A percentile compares a stretch with the other conserved stretches of the same genome.
These are phyloP conservation scores for Kodamaea kaohsiungensis DNA, from an alignment of 805 yeast species.

Conservation along the genomic window DNA sequence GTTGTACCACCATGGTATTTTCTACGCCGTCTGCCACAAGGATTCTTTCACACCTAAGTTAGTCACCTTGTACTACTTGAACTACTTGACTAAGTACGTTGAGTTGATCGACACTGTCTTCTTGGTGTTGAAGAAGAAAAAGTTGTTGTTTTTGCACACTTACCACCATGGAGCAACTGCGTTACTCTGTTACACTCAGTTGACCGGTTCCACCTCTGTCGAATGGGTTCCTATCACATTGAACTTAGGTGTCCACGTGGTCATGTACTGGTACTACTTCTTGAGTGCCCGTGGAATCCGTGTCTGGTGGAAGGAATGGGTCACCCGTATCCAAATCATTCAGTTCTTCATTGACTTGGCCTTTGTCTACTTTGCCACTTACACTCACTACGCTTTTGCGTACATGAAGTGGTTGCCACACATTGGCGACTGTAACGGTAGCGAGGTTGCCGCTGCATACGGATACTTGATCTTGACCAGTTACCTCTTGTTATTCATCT, in stretches of 20 bases:
- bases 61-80: conserved; percentile 84
- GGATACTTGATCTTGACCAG: conserved; percentile 89
- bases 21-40: conserved; percentile 77
- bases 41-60: conserved; percentile 82
- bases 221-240: conserved; percentile 93
- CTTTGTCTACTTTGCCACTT: conserved; percentile 92
- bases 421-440: conserved; percentile 81
- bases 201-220: conserved; percentile 85
- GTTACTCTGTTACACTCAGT: conserved; percentile 87
- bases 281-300: conserved; percentile 88
- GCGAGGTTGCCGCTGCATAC: conserved; percentile 87
- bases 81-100: conserved; percentile 84
- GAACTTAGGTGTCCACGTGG: conserved; percentile 89
- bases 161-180: conserved; percentile 99
- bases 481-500: conserved; percentile 85
- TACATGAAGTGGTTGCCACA: conserved; percentile 70
- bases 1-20: conserved; percentile 69
- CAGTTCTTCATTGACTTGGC: conserved; percentile 88
- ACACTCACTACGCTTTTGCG: conserved; percentile 78
- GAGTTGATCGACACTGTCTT: conserved; percentile 92
- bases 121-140: conserved; percentile 88
- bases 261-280: conserved; percentile 98
- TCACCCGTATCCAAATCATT: conserved; percentile 90
- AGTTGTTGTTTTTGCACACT: conserved; percentile 88
- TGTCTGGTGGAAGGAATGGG: conserved; percentile 99